Evolutionary conservation across 192 early-diverging fungal genomes (phyloP), one percentile per base, ranked within the genome.

Genomic region (Umbelopsis isabellina): DNA sequence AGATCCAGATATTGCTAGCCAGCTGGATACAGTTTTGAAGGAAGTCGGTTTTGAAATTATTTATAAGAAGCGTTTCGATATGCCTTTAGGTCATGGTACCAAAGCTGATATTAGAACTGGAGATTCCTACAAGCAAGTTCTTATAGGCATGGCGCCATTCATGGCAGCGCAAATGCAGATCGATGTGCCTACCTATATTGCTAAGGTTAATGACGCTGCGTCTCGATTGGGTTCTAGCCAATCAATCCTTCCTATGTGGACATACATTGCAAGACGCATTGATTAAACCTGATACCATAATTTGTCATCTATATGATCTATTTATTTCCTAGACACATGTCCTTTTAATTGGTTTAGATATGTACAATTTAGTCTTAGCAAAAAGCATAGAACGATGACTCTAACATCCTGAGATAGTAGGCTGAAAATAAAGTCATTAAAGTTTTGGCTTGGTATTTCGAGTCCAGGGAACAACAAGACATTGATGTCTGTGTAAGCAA

Each of bases 381-480:
- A 41, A 41, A 41, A 41, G 2, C 37, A 41, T 2, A 41, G 37
- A 41, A 10, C 6, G 37, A 41, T 41, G 37, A 6, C 37, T 41
- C 37, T 6, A 41, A 41, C 37, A 41, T 41, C 6, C 37, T 41
- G 37, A 10, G 1, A 41, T 41, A 41, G 5, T 41, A 41, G 10
- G 3, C 27, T 30, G 27, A 30, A 30, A 3, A 30, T 12, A 2
- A 55, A 15, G 25, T 2, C 1, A 37, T 30, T 61, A 61, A 2
- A 61, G 18, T 61, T 61, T 61, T 33, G 13, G 30, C 55, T 61
- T 61, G 25, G 55, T 61, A 18, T 66, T 66, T 46, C 65, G 37
- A n/a, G 44, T 21, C 65, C 65, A 66, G 7, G 65, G 65, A 20
- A 66, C 65, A 45, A 55, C 45, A 70, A 53, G 53, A 22, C 27